A percentile compares a stretch with the other conserved stretches of the same genome.
Conservation (phyloP, 495 filamentous ascomycete species). For the Pseudevernia furfuracea region DNA sequence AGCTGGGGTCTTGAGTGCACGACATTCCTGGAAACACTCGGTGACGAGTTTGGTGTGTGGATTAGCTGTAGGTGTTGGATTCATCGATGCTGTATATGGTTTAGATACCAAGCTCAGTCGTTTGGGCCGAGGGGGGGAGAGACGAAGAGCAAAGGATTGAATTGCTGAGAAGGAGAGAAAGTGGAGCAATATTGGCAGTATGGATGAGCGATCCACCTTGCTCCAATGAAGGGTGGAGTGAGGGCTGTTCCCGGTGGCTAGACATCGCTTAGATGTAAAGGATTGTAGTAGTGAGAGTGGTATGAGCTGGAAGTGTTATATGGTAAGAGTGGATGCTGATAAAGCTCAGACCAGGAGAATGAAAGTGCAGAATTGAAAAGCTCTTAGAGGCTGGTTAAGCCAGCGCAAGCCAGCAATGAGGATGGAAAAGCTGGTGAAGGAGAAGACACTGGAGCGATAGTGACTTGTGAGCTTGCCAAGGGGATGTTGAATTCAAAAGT, state of each 20-base stretch:
- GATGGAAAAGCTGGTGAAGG: neutral
- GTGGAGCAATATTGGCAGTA: neutral
- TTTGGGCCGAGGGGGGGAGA: neutral
- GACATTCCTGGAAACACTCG: neutral
- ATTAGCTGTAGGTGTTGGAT: neutral
- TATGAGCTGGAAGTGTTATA: neutral
- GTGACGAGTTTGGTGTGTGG: neutral
- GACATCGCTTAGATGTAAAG: neutral
- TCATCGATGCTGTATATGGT: neutral
- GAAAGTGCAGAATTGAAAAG: neutral
- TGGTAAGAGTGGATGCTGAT: neutral
- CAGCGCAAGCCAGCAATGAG: neutral
- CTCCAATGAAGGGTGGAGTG: neutral
- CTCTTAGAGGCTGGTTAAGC: neutral
- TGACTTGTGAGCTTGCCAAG: neutral
- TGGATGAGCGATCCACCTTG: neutral
- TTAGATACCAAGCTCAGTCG: neutral
- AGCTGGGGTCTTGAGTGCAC: neutral
- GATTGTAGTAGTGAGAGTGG: neutral
- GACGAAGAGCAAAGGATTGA: neutral
- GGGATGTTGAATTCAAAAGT: neutral
- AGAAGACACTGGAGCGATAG: neutral
- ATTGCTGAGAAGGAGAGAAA: constrained; percentile 1
- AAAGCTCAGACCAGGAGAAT: neutral
- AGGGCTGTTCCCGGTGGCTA: neutral